Evolutionary conservation across 2,329 filamentous ascomycete species (phyloP).

Genomic region (Xylariaceae sp.): DNA sequence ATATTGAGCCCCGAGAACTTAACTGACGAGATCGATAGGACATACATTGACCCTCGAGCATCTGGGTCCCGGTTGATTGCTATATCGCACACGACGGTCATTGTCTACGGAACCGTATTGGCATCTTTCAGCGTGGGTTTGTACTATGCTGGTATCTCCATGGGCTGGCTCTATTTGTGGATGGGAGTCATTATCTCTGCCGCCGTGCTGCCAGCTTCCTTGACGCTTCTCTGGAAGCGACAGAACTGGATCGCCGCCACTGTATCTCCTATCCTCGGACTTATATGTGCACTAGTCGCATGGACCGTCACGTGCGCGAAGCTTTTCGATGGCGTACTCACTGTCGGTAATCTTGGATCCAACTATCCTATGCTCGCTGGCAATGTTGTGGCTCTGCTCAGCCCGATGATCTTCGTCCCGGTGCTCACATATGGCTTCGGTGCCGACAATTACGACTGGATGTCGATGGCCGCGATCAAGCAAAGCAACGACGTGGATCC

Average conservation of each 20-base stretch:
- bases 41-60: conserved; percentile 73
- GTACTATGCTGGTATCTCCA: conserved; percentile 68
- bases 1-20: too few relatives aligned
- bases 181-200: conserved; percentile 87
- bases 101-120: conserved; percentile 67
- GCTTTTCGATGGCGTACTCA: conserved; percentile 59
- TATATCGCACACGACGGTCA: conserved; percentile 68
- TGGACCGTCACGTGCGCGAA: conserved; percentile 73
- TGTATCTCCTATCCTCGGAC: conserved; percentile 62
- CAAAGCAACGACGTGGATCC: conserved; percentile 7
- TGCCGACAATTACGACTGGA: conserved; percentile 11
- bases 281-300: conserved; percentile 62
- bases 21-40: conserved; percentile 39
- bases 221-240: conserved; percentile 73
- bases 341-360: conserved; percentile 67
- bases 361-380: conserved; percentile 86
- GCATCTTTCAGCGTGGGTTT: conserved; percentile 71
- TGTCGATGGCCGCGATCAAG: conserved; percentile 22
- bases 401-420: conserved; percentile 14
- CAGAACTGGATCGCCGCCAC: conserved; percentile 44
- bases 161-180: conserved; percentile 81
- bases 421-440: conserved; percentile 9
- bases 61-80: conserved; percentile 71
- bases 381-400: conserved; percentile 41
- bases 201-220: conserved; percentile 73